Base-by-base conservation (phyloP, 2,329 filamentous ascomycete genomes). In the Akanthomyces dipterigenus region DNA sequence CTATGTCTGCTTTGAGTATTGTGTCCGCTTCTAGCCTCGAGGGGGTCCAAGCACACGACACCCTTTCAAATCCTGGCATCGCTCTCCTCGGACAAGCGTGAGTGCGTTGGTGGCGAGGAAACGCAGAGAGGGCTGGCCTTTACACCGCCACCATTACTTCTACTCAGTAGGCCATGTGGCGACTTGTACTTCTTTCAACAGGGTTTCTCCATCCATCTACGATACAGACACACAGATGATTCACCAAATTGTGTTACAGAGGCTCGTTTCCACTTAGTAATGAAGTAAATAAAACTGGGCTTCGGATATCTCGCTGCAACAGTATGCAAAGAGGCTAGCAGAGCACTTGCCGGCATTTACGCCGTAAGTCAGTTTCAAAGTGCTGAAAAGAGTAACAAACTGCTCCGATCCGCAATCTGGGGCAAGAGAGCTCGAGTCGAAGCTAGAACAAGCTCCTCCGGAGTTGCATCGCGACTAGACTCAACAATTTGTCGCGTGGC, bases 21-120 rank as follows among this genome's bases (percentile, higher is more conserved):
- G 26, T 50, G 36, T n/a, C 42, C 34, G 26, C 16, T 48, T 16
- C 43, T 59, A 59, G 46, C 34, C 46, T 58, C 46, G n/a, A 51
- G 36, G 34, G 34, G 55, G 55, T 58, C 55, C 42, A 58, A 59
- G 56, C 56, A 59, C 56, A 59, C 26, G 20, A 46, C 28, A 9
- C 20, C 40, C n/a, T 36, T 20, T 50, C 24, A 9, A 34, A 31
- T 22, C 7, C 12, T 54, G 20, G 36, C 22, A 51, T 51, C 50
- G 24, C 42, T 38, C 22, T 20, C 8, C 7, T 12, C 46, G 42
- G 54, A 36, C 28, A 34, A 48, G 34, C 14, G 42, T 48, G 16
- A 26, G 36, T 38, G 5, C 36, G 36, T 38, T 11, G 12, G 51
- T 54, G 28, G 51, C 36, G 34, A 24, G 24, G 51, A 42, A 20